Percentiles rank a stretch among this genome's conserved stretches.
Evolutionary conservation across 2,329 filamentous ascomycete species (phyloP).

Genomic region (Helotiales sp.): DNA sequence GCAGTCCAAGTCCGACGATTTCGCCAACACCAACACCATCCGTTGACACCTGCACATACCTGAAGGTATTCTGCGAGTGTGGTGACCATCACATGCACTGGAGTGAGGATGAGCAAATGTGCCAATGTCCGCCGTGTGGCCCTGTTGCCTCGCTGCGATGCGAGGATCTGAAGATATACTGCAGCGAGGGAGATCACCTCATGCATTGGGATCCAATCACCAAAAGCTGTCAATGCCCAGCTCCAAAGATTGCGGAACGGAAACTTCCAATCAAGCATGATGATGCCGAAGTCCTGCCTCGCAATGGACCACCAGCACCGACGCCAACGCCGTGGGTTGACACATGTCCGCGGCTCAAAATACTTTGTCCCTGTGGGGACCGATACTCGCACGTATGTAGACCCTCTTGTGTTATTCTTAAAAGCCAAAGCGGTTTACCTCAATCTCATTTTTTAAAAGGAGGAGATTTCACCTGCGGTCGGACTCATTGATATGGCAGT

Average conservation of each 20-base stretch:
- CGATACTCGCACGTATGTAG: neutral
- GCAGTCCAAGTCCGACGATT: neutral
- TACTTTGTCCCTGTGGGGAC: conserved; percentile 2
- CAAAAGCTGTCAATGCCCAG: neutral
- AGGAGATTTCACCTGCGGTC: too few relatives aligned
- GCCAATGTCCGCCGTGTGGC: neutral
- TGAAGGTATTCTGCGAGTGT: conserved; percentile 1
- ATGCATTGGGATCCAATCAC: neutral
- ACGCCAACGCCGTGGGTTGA: neutral
- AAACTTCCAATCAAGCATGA: neutral
- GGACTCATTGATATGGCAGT: neutral
- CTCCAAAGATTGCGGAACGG: neutral
- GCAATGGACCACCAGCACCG: neutral
- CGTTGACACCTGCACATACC: neutral
- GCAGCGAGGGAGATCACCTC: neutral
- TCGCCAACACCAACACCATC: neutral
- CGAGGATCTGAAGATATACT: neutral
- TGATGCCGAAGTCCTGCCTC: neutral
- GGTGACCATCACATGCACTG: neutral
- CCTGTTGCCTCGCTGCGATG: neutral
- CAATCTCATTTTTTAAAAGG: too few relatives aligned
- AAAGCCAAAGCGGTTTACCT: too few relatives aligned
- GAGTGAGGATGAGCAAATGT: neutral
- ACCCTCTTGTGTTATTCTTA: too few relatives aligned
- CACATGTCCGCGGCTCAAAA: neutral